Percentiles rank a stretch among this genome's conserved stretches.
Evolutionary conservation across 2,329 filamentous ascomycete genomes (phyloP).

Genomic region (Hansfordia pulvinata): DNA sequence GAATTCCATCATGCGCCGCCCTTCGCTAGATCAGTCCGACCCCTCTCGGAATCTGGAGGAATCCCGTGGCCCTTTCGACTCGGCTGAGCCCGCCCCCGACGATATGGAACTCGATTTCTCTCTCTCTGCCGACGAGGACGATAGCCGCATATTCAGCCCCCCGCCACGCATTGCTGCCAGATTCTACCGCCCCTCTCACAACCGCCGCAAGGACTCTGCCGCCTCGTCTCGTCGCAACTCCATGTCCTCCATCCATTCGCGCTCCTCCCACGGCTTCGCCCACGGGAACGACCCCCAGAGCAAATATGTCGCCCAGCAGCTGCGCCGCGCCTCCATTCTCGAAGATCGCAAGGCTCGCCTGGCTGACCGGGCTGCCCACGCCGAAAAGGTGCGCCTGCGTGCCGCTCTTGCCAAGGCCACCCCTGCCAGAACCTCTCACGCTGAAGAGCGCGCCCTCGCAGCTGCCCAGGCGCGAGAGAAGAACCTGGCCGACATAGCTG

Average conservation of each 20-base stretch:
- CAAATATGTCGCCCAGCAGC: constrained; percentile 65
- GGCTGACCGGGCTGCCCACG: constrained; percentile 68
- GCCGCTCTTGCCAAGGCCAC: constrained; percentile 62
- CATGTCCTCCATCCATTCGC: constrained; percentile 62
- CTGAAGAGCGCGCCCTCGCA: constrained; percentile 64
- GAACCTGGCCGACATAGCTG: constrained; percentile 70
- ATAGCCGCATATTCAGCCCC: constrained; percentile 37
- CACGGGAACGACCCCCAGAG: constrained; percentile 48
- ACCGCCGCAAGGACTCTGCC: constrained; percentile 60
- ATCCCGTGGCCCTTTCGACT: constrained; percentile 15
- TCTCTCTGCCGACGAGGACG: constrained; percentile 16
- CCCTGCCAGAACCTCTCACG: constrained; percentile 47
- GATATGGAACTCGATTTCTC: constrained; percentile 19
- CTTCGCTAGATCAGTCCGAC: constrained; percentile 25
- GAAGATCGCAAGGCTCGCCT: constrained; percentile 69
- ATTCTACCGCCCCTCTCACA: constrained; percentile 56
- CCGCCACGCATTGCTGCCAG: constrained; percentile 67
- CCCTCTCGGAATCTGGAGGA: constrained; percentile 24
- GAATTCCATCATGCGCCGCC: constrained; percentile 28
- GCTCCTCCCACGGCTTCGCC: constrained; percentile 47
- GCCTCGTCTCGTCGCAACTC: constrained; percentile 71
- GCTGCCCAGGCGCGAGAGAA: constrained; percentile 68
- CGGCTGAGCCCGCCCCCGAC: constrained; percentile 14
- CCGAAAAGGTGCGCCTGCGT: constrained; percentile 67
- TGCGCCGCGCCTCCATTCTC: constrained; percentile 67